phyloP scores from a whole-genome alignment of 1,139 yeast genomes.

The Tardiomyces depauwii region DNA sequence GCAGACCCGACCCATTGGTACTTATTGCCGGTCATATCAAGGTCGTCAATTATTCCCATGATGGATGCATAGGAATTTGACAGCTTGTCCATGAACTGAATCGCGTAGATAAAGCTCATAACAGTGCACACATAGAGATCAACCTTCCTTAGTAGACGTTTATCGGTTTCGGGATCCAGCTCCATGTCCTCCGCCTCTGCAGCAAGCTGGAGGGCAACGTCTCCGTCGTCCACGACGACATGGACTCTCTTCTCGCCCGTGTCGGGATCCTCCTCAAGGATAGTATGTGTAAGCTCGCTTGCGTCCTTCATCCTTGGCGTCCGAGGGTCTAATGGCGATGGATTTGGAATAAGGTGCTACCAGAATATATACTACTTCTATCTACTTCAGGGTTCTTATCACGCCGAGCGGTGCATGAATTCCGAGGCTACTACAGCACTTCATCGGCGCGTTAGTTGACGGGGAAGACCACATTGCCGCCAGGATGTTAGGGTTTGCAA shows the following conservation, averaged over 20 bases:
- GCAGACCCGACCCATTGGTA: slow-evolving; percentile 39
- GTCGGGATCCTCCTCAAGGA: not conserved
- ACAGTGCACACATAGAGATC: not conserved
- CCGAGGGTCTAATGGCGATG: no score
- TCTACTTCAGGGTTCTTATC: no score
- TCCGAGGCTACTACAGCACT: no score
- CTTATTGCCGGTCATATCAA: slow-evolving; percentile 29
- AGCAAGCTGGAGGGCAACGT: not conserved
- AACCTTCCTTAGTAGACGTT: not conserved
- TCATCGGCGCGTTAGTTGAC: no score
- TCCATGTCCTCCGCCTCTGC: not conserved
- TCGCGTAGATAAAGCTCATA: not conserved
- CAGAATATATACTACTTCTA: no score
- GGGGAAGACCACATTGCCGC: no score
- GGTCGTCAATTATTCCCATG: slow-evolving; percentile 30
- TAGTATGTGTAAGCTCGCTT: not conserved
- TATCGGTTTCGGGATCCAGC: not conserved
- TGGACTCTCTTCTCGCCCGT: not conserved
- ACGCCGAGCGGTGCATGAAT: no score
- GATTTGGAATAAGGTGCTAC: not conserved
- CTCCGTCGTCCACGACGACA: not conserved
- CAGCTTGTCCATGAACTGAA: slow-evolving; percentile 27
- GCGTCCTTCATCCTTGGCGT: not conserved
- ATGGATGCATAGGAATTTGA: slow-evolving; percentile 34
- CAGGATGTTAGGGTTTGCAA: no score